Evolutionary conservation across 129 eudicot species (phyloP), one percentile per base, ranked within the genome.

Genomic region (Logfia minima): DNA sequence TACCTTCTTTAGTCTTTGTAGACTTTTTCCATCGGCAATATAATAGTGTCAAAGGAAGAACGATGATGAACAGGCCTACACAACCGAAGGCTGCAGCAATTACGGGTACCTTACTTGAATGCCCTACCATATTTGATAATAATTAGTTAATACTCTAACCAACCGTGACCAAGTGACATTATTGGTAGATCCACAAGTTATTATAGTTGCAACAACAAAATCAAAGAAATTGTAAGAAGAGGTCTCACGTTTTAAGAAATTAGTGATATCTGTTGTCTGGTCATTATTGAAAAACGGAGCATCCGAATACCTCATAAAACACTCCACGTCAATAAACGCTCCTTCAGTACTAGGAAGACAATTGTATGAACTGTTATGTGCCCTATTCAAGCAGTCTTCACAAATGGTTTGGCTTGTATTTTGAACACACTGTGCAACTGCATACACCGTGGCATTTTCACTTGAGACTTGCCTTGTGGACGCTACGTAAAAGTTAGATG

Each of bases 291-390:
- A 83, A 68, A 86, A 89, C 3, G 87, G 66, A 8, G 71, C 68
- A 2, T 77, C 82, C 0, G 95, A 89, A 66, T 86, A 89, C 79
- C 95, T 84, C 74, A 89, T 34, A 64, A 86, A 86, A 70, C 95
- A 89, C 21, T 51, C 82, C 0, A 83, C 83, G 37, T 84, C 87
- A 17, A 84, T 52, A 63, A 87, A 80, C 68, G 87, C 80, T 68
- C 87, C 95, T 35, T 87, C 91, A 7, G 65, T 75, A 56, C 37
- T 34, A 8, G 94, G 91, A 24, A 84, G 85, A 62, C 95, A 89
- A 60, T 70, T 45, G 6, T 23, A 62, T 67, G 86, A 84, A 73
- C 66, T 84, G n/a, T 66, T 34, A 78, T 75, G 72, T 23, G 91
- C 89, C n/a, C 79, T 78, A 32, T 60, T 69, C 76, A 89, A 78